Conservation (phyloP, 2,329 filamentous ascomycete species). For the Verticillium zaregamsianum region DNA sequence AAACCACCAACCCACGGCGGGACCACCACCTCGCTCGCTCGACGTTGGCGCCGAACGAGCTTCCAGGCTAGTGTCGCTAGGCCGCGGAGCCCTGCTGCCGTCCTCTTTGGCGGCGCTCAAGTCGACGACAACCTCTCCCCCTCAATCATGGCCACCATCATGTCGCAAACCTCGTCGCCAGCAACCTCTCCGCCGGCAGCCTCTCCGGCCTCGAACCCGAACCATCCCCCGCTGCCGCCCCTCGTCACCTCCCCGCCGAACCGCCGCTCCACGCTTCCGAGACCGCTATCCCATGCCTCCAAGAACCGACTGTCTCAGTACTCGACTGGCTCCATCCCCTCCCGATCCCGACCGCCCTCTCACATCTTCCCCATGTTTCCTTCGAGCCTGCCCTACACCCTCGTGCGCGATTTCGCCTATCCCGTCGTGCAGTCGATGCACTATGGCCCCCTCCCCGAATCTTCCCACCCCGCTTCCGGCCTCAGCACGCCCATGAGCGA, state of each 20-base stretch:
- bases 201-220: constrained; percentile 42
- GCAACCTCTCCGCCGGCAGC: constrained; percentile 47
- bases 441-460: constrained; percentile 83
- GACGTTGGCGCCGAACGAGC: not conserved
- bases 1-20: not conserved
- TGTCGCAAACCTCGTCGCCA: constrained; percentile 54
- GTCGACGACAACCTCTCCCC: constrained; percentile 1
- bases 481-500: constrained; percentile 84
- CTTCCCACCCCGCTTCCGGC: constrained; percentile 65
- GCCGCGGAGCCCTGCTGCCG: not conserved
- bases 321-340: constrained; percentile 64
- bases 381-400: constrained; percentile 81
- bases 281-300: constrained; percentile 71
- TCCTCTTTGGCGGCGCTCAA: constrained; percentile 26
- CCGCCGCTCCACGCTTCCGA: constrained; percentile 56
- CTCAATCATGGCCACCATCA: constrained; percentile 44
- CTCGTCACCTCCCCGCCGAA: constrained; percentile 53
- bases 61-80: not conserved
- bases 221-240: constrained; percentile 51
- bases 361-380: constrained; percentile 78
- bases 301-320: constrained; percentile 83
- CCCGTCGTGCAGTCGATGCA: constrained; percentile 78
- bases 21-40: not conserved
- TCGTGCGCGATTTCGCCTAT: constrained; percentile 96
- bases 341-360: constrained; percentile 75